Percentiles rank a stretch among this genome's conserved stretches.
phyloP scores from a whole-genome alignment of 345 rosid genomes.

The Mangifera indica region DNA sequence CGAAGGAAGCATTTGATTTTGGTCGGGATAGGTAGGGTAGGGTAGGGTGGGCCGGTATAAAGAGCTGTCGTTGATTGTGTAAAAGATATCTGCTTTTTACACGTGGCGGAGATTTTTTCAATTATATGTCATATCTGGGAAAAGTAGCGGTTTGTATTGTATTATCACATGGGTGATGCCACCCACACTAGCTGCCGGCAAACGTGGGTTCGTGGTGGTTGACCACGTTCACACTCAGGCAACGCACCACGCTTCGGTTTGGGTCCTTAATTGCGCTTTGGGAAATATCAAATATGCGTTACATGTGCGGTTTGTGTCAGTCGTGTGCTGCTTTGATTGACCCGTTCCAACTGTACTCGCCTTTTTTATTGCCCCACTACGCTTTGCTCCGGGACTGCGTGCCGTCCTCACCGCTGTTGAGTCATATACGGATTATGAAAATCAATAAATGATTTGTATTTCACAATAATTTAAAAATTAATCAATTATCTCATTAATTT shows the following conservation, averaged over 20 bases:
- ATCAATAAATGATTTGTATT: not conserved
- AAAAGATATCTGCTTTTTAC: not conserved
- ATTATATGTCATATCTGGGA: no score
- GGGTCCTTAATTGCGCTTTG: not conserved
- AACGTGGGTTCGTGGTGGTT: not conserved
- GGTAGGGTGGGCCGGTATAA: not conserved
- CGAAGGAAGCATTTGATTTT: not conserved
- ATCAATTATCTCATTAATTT: no score
- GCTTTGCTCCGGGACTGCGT: not conserved
- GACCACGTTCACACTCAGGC: slow-evolving; percentile 12
- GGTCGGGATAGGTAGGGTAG: no score
- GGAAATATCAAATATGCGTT: not conserved
- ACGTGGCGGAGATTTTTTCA: slow-evolving; percentile 15
- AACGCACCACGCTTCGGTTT: not conserved
- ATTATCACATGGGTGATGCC: not conserved
- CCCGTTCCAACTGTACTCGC: not conserved
- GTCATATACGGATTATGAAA: no score
- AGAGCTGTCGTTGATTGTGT: not conserved
- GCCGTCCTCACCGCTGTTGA: not conserved
- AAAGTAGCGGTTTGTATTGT: not conserved
- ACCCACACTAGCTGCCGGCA: slow-evolving; percentile 21
- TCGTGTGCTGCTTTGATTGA: no score
- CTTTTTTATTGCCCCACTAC: not conserved
- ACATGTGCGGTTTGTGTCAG: not conserved
- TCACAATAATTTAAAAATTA: no score